Base-by-base conservation (phyloP, 1,284 basidiomycete species). In the Microbotryum silenes-acaulis region DNA sequence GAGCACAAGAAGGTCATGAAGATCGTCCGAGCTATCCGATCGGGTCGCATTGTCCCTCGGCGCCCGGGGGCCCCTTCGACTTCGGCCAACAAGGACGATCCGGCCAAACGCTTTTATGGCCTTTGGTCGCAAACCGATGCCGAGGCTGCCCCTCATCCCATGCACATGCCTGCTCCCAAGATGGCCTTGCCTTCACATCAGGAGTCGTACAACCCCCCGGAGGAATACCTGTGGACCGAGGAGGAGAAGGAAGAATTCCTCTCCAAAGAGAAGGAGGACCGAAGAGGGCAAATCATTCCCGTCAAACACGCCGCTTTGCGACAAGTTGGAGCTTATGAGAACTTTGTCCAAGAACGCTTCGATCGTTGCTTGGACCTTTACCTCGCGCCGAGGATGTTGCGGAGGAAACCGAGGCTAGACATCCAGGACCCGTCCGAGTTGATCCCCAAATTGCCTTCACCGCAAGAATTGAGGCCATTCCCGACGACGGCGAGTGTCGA, bases 141-240 rank as follows among this genome's bases (percentile, higher is more conserved):
- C 29, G 63, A 70, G 8, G 59, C 64, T 21, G 62, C 61, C n/a
- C 69, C 70, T 2, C 91, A 92, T 33, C 77, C 80, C 16, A 82
- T 82, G 81, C 79, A 81, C 74, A 85, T 93, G 72, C 89, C 94
- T 23, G 93, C 96, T 8, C 96, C 96, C 4, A 97, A 97, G 77
- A 83, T 86, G 5, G 81, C 85, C 29, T 84, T 96, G 1, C 96
- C 96, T 2, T 88, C 86, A 14, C 89, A 97, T 69, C 84, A 86
- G 45, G 93, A 98, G 77, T 97, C 93, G 1, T 99, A 98, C 77
- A 99, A 99, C 74, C 96, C 96, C 27, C 96, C 96, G 4, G 90
- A 87, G 72, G 96, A 99, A 78, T 97, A 98, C 75, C 81, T 99
- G 4, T 91, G 91, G n/a, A 88, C 87, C 16, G 85, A 87, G 59